Evolutionary conservation across 2,329 filamentous ascomycete species (phyloP), one percentile per base, ranked within the genome.

Genomic region (Allantophomopsis cytisporea): DNA sequence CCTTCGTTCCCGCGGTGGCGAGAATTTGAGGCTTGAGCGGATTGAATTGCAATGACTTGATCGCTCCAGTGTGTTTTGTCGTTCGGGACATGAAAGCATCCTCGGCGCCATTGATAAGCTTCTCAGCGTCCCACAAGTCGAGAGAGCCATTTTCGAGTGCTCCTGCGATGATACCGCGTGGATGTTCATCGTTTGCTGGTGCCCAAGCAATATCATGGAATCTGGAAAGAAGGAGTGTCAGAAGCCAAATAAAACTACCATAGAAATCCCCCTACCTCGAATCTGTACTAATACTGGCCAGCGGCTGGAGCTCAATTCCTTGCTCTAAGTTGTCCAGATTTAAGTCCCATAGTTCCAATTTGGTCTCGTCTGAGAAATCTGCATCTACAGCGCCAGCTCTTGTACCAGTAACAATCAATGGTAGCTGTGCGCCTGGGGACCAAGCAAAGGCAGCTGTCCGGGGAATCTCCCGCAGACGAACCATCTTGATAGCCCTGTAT

Each of bases 191-290:
- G 50, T 80, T 83, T 36, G 84, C 77, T 48, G 83, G 77, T 41
- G 86, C 82, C 91, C 91, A 98, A 44, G 89, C 87, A 58, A 98
- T 83, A 57, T 96, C 91, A 60, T 95, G 91, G 62, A 98, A 98
- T 54, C 91, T 94, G 55, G 34, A 35, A 45, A 33, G 39, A 41
- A 39, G 21, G 37, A 35, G 35, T 35, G 37, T 59, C 42, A 60
- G 54, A 38, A 41, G 38, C 35, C 32, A 35, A 39, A 34, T 34
- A 2, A 7, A 34, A 14, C 3, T 34, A 15, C 12, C 13, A 8
- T 15, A 34, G 12, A 15, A 28, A 12, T 28, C 11, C 23, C 34
- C 33, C 57, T 76, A 94, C 88, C 85, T 91, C 43, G 89, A 87
- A 54, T 96, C 91, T 37, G 85, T 87, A 59, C 70, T 78, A 55